phyloP scores from a whole-genome alignment of 2,329 filamentous ascomycete genomes.

The Leptosphaerulina australis region DNA sequence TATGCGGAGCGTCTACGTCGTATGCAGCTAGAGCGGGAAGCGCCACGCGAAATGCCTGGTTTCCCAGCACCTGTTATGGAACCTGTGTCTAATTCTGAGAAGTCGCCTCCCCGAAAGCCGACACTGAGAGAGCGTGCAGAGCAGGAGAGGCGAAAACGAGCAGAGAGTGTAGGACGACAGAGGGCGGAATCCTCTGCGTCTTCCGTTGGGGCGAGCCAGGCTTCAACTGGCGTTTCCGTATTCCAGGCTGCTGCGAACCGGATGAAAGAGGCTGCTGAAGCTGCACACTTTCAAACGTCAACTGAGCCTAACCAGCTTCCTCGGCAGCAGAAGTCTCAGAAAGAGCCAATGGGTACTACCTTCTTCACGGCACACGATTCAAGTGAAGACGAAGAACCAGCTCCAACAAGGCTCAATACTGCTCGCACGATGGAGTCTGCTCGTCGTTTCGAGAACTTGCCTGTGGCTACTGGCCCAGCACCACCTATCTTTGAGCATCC shows the following conservation, averaged over 20 bases:
- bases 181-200: slow-evolving; percentile 35
- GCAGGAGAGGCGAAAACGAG: slow-evolving; percentile 42
- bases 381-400: slow-evolving; percentile 42
- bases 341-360: slow-evolving; percentile 27
- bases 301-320: slow-evolving; percentile 4
- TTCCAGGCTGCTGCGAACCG: slow-evolving; percentile 55
- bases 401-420: slow-evolving; percentile 21
- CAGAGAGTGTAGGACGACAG: slow-evolving; percentile 34
- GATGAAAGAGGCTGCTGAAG: slow-evolving; percentile 46
- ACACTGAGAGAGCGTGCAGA: slow-evolving; percentile 45
- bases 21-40: slow-evolving; percentile 76
- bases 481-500: slow-evolving; percentile 47
- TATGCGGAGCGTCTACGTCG: slow-evolving; percentile 82
- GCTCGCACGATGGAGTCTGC: slow-evolving; percentile 24
- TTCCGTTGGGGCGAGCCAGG: slow-evolving; percentile 38
- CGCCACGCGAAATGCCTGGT: slow-evolving; percentile 53
- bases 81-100: slow-evolving; percentile 22
- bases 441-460: slow-evolving; percentile 44
- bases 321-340: slow-evolving; percentile 22
- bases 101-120: slow-evolving; percentile 35
- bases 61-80: slow-evolving; percentile 13
- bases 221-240: slow-evolving; percentile 50
- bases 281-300: slow-evolving; percentile 25
- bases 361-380: slow-evolving; percentile 42
- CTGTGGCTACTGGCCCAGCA: slow-evolving; percentile 40